phyloP scores from a whole-genome alignment of 2,329 filamentous ascomycete species.

The Fusarium albosuccineum region DNA sequence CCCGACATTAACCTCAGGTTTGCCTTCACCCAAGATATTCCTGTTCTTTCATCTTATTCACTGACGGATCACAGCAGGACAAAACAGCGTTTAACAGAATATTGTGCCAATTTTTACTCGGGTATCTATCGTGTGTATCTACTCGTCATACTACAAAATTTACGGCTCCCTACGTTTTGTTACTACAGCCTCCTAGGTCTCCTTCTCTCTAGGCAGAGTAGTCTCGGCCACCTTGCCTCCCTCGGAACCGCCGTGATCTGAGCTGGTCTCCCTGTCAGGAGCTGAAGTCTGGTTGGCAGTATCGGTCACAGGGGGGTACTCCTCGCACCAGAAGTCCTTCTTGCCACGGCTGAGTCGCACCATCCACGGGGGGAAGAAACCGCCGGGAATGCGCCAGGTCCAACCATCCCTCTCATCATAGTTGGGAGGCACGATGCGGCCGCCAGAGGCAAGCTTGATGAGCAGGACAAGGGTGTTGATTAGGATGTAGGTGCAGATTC shows the following conservation, averaged over 20 bases:
- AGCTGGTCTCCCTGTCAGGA: slow-evolving; percentile 38
- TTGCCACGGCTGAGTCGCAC: slow-evolving; percentile 73
- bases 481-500: slow-evolving; percentile 80
- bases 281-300: slow-evolving; percentile 29
- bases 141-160: slow-evolving; percentile 26
- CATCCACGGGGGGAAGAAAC: slow-evolving; percentile 81
- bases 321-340: slow-evolving; percentile 77
- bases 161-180: background rate
- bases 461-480: slow-evolving; percentile 80
- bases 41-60: too few relatives aligned
- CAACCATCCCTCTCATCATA: slow-evolving; percentile 83
- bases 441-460: slow-evolving; percentile 74
- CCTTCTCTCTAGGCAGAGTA: slow-evolving; percentile 37
- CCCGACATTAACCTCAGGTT: too few relatives aligned
- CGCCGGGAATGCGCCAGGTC: slow-evolving; percentile 84
- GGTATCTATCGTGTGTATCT: slow-evolving; percentile 23
- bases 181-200: slow-evolving; percentile 13
- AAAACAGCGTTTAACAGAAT: background rate
- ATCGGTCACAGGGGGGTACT: slow-evolving; percentile 38
- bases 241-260: slow-evolving; percentile 44
- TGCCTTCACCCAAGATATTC: background rate
- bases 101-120: slow-evolving; percentile 8
- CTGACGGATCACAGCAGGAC: background rate
- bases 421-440: slow-evolving; percentile 79
- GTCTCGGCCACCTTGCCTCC: slow-evolving; percentile 38